Evolutionary conservation across 1,284 basidiomycete genomes (phyloP).

Genomic region (Cryptococcus depauperatus): DNA sequence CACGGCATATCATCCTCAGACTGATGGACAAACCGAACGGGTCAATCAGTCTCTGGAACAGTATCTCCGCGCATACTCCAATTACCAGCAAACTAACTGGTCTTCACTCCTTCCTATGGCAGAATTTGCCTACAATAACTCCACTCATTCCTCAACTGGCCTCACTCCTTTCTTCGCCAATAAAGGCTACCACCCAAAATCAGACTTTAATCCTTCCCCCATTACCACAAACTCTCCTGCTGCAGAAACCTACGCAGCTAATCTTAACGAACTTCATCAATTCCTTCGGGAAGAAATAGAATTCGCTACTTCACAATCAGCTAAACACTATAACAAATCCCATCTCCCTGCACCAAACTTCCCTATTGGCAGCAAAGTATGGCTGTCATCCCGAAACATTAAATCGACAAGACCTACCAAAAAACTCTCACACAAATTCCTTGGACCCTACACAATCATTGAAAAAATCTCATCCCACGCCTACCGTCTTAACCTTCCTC

Average conservation of each 20-base stretch:
- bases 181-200: slow-evolving; percentile 17
- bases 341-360: too few species aligned
- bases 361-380: slow-evolving; percentile 43
- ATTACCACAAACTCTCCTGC: too few species aligned
- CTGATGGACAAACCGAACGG: too few species aligned
- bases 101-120: slow-evolving; percentile 44
- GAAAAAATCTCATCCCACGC: too few species aligned
- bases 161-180: slow-evolving; percentile 47
- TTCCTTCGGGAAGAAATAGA: not conserved
- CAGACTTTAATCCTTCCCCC: too few species aligned
- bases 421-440: slow-evolving; percentile 43
- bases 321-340: slow-evolving; percentile 1
- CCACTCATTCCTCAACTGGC: slow-evolving; percentile 29
- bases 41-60: slow-evolving; percentile 49
- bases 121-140: slow-evolving; percentile 50
- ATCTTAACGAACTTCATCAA: not conserved
- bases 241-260: not conserved
- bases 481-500: too few species aligned
- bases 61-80: slow-evolving; percentile 25
- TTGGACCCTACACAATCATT: too few species aligned
- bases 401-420: slow-evolving; percentile 42
- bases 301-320: not conserved
- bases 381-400: slow-evolving; percentile 42
- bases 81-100: slow-evolving; percentile 49
- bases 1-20: too few species aligned